Evolutionary conservation across 1,284 basidiomycete genomes (phyloP).

Genomic region (Ceratobasidium sp.): DNA sequence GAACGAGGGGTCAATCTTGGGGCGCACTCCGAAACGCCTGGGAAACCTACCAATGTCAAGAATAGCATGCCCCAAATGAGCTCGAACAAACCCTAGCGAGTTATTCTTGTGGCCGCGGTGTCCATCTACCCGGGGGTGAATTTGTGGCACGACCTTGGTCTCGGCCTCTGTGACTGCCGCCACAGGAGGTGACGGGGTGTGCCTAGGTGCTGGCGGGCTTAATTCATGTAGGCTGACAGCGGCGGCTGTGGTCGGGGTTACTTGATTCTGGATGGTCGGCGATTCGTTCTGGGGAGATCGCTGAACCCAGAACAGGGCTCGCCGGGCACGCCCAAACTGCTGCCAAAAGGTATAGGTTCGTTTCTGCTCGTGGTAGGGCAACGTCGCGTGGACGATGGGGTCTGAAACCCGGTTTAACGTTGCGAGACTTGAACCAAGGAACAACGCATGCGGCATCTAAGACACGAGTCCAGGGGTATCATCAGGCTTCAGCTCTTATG

Average conservation of each 20-base stretch:
- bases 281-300: slow-evolving; percentile 11
- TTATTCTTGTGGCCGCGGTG: slow-evolving; percentile 30
- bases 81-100: slow-evolving; percentile 69
- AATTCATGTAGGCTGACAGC: slow-evolving; percentile 1
- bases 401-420: slow-evolving; percentile 76
- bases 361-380: slow-evolving; percentile 31
- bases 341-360: slow-evolving; percentile 37
- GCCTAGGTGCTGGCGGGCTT: slow-evolving; percentile 1
- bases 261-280: background rate
- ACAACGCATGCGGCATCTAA: slow-evolving; percentile 86
- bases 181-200: background rate
- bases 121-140: slow-evolving; percentile 11
- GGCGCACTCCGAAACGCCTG: background rate
- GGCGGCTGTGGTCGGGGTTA: background rate
- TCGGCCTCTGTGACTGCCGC: background rate
- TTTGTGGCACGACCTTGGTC: slow-evolving; percentile 33
- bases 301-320: slow-evolving; percentile 38
- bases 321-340: slow-evolving; percentile 25
- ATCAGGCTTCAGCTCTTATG: slow-evolving; percentile 30
- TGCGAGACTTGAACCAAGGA: slow-evolving; percentile 87
- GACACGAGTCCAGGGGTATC: slow-evolving; percentile 3
- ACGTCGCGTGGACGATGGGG: background rate
- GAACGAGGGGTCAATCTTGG: background rate
- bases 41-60: slow-evolving; percentile 70
- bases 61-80: slow-evolving; percentile 83